A percentile compares a stretch with the other conserved stretches of the same genome.
Evolutionary conservation across 2,329 filamentous ascomycete genomes (phyloP).

Genomic region (Zalaria sp.): DNA sequence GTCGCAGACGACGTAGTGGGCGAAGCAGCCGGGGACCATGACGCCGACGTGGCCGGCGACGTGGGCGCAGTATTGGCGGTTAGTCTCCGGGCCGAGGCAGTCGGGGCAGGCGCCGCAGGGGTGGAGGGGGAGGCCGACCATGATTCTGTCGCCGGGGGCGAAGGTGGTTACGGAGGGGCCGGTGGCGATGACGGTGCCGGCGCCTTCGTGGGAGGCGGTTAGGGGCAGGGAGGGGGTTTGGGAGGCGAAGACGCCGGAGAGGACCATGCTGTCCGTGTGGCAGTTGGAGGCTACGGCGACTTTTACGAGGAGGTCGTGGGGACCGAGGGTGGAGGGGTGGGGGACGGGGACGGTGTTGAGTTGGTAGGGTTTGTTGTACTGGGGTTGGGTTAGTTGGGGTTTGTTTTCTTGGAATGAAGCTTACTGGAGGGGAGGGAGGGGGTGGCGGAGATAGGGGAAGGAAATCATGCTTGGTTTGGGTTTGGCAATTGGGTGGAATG

Average conservation of each 20-base stretch:
- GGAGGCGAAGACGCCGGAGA: slow-evolving; percentile 32
- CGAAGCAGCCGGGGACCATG: slow-evolving; percentile 39
- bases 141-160: slow-evolving; percentile 38
- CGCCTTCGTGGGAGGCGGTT: slow-evolving; percentile 43
- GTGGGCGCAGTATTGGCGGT: slow-evolving; percentile 38
- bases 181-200: slow-evolving; percentile 38
- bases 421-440: neutral
- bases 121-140: slow-evolving; percentile 40
- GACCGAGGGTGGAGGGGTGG: slow-evolving; percentile 28
- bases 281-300: slow-evolving; percentile 46
- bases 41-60: slow-evolving; percentile 35
- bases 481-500: too few species aligned
- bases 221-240: slow-evolving; percentile 26
- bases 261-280: slow-evolving; percentile 48
- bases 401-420: neutral
- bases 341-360: slow-evolving; percentile 37
- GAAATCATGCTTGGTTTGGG: too few species aligned
- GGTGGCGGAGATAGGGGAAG: too few species aligned
- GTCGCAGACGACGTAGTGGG: slow-evolving; percentile 39
- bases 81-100: slow-evolving; percentile 35
- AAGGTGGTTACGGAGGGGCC: slow-evolving; percentile 29
- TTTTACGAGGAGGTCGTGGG: slow-evolving; percentile 45
- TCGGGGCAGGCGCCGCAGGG: slow-evolving; percentile 40
- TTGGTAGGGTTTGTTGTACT: slow-evolving; percentile 41
- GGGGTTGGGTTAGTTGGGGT: neutral